phyloP scores from a whole-genome alignment of 2,329 filamentous ascomycete genomes.

The Cercospora canescens region DNA sequence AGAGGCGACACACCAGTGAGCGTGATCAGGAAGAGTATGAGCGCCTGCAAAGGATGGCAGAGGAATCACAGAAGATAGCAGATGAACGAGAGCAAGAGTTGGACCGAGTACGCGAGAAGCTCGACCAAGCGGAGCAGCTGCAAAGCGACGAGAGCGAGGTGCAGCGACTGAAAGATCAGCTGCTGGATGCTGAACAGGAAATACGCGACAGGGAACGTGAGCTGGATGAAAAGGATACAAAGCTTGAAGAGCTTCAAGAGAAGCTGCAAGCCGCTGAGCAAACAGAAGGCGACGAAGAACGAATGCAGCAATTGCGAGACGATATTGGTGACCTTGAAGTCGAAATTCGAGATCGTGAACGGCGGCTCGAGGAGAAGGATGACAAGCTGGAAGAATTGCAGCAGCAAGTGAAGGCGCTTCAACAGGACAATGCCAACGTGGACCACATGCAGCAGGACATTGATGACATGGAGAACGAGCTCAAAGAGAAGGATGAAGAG shows the following conservation, averaged over 20 bases:
- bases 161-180: conserved; percentile 47
- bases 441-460: conserved; percentile 62
- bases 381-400: conserved; percentile 53
- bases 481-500: conserved; percentile 50
- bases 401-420: conserved; percentile 40
- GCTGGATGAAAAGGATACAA: conserved; percentile 46
- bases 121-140: conserved; percentile 40
- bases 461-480: conserved; percentile 50
- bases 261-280: conserved; percentile 40
- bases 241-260: conserved; percentile 48
- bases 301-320: conserved; percentile 43
- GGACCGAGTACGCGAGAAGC: conserved; percentile 41
- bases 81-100: conserved; percentile 46
- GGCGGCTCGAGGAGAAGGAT: conserved; percentile 38
- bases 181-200: conserved; percentile 51
- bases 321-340: conserved; percentile 52
- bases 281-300: conserved; percentile 35
- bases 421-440: conserved; percentile 48
- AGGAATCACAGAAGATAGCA: conserved; percentile 42
- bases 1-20: conserved; percentile 70
- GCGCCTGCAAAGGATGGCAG: conserved; percentile 45
- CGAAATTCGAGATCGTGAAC: conserved; percentile 52
- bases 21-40: conserved; percentile 64
- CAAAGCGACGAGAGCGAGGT: conserved; percentile 34
- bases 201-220: conserved; percentile 51